Evolutionary conservation across 1,284 basidiomycete genomes (phyloP), one percentile per base, ranked within the genome.

Genomic region (Apiotrichum brassicae): DNA sequence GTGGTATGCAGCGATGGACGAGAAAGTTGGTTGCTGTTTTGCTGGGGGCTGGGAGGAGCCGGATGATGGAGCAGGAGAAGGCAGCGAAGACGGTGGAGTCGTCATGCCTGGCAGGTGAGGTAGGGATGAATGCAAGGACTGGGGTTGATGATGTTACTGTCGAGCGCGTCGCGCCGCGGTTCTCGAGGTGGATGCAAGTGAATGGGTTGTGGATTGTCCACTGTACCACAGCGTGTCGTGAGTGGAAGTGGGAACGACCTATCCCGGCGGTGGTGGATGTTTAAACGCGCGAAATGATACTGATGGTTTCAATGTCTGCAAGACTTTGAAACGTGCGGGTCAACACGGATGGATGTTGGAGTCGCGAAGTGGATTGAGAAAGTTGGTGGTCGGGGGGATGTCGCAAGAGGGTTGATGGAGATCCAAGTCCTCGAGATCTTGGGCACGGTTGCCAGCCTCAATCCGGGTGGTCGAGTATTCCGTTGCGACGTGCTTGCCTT

Each of bases 51-150:
- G 54, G 12, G 63, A 64, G 12, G 66, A 65, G 8, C 59, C 59
- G 12, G 64, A 60, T 9, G 60, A 62, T 1, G 62, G 64, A 12
- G 62, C 57, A 3, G 64, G 66, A 1, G 66, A 68, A 4, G 64
- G 64, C 11, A 68, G 43, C 20, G 59, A 59, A 12, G 62, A 57
- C 12, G 64, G 64, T 35, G 66, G 66, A 12, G 58, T 61, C 11
- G 60, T 57, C 66, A 68, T 68, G 43, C n/a, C 48, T 44, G 43
- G 22, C 32, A 42, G 26, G 26, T 16, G 36, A n/a, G 43, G 28
- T 38, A n/a, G 34, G 4, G 14, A 38, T 37, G 18, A n/a, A n/a
- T n/a, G n/a, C n/a, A n/a, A 25, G 6, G 34, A 4, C 8, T 24
- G 38, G 18, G 20, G 19, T 6, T 36, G 19, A 35, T 37, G 26